phyloP scores from a whole-genome alignment of 345 rosid genomes.

The Erucastrum elatum region DNA sequence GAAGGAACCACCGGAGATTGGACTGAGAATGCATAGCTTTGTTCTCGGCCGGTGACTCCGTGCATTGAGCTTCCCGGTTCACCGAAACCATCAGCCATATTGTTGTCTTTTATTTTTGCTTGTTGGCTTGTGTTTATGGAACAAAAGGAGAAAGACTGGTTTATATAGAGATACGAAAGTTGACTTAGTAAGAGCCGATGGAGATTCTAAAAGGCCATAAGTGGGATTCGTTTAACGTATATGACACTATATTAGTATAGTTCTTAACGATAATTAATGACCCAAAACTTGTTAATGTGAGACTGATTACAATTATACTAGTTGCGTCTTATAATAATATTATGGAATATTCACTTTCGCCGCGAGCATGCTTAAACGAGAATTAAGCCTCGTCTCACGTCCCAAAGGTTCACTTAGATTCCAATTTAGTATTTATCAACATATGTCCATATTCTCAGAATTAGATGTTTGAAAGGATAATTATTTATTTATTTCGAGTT shows the following conservation, averaged over 20 bases:
- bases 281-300: constrained; percentile 17
- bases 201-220: constrained; percentile 40
- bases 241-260: constrained; percentile 24
- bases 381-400: constrained; percentile 47
- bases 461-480: neutral
- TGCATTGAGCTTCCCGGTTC: constrained; percentile 85
- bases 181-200: constrained; percentile 49
- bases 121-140: constrained; percentile 29
- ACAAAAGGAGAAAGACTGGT: constrained; percentile 16
- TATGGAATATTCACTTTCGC: constrained; percentile 56
- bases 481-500: neutral
- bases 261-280: constrained; percentile 31
- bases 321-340: constrained; percentile 21
- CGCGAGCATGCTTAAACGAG: constrained; percentile 47
- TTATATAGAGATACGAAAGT: constrained; percentile 44
- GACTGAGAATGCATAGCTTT: constrained; percentile 62
- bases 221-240: constrained; percentile 31
- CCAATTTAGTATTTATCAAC: constrained; percentile 14
- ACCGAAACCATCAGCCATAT: constrained; percentile 53
- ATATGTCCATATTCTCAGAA: constrained; percentile 8
- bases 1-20: constrained; percentile 60
- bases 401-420: constrained; percentile 58
- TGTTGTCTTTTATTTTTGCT: neutral
- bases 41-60: constrained; percentile 72
- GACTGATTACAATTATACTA: constrained; percentile 49